Evolutionary conservation across 768 basidiomycete genomes (phyloP), one percentile per base, ranked within the genome.

Genomic region (Termitomyces sp.): DNA sequence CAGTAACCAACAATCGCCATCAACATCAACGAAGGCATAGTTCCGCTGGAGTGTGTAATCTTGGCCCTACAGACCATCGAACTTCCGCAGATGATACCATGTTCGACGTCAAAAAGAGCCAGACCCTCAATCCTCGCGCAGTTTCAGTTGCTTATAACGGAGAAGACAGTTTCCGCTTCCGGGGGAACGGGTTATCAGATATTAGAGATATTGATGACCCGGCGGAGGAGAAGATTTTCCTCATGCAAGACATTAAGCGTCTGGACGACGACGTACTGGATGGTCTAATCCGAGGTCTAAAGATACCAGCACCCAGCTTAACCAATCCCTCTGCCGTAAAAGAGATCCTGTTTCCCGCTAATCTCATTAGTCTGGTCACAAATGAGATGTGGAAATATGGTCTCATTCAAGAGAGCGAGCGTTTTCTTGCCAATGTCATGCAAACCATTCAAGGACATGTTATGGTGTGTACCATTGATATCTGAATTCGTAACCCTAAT

Each of bases 321-420:
- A 89, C 89, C 45, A 96, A 90, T 66, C 91, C 94, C 1, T 91
- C 94, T n/a, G 86, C 88, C 19, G 86, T 93, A 59, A 98, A 98
- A 73, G 97, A 99, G 70, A 94, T 99, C 53, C 79, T 99, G 41
- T 99, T 99, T 86, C 97, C 97, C 11, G 95, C 97, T 25, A 98
- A 98, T 70, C 83, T 99, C 58, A 98, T 99, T 72, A 93, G 91
- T 68, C 76, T 98, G 46, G 88, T 97, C 62, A 96, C 94, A n/a
- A 99, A 99, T 71, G 97, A 98, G 73, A 99, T 99, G 97, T 98
- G 97, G 97, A 98, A 97, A 73, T 94, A 96, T 66, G 94, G 95
- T 48, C 83, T 99, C 62, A 98, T 98, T 62, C 80, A 86, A 16
- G 97, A 99, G 72, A 96, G 94, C 74, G 97, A 98, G 72, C 81